These are phyloP conservation scores for Fusarium redolens DNA, from an alignment of 2,329 filamentous ascomycete species.

Conservation along the genomic window DNA sequence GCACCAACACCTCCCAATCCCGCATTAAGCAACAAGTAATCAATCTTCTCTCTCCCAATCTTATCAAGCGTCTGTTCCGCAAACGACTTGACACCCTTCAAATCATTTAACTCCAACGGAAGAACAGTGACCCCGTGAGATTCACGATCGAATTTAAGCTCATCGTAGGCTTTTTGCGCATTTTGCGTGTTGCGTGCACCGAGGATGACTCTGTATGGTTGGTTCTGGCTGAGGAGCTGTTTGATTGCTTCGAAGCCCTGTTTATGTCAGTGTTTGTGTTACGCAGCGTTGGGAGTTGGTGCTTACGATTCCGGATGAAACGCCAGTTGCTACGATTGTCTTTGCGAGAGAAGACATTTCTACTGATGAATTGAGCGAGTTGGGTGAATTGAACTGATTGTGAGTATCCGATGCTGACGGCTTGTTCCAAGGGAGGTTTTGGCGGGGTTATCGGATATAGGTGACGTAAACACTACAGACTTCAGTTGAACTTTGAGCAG, in stretches of 20 bases:
- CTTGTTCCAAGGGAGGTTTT: neutral
- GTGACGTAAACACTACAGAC: constrained; percentile 26
- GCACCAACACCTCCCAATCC: constrained; percentile 54
- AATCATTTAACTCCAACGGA: constrained; percentile 60
- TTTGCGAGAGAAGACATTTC: constrained; percentile 56
- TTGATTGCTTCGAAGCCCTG: constrained; percentile 66
- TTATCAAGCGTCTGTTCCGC: constrained; percentile 56
- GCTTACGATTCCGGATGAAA: constrained; percentile 61
- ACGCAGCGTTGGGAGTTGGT: too few relatives aligned
- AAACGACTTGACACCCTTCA: constrained; percentile 59
- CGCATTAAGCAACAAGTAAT: constrained; percentile 64
- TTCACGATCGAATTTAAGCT: constrained; percentile 54
- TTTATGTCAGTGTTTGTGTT: neutral
- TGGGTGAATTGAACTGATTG: neutral
- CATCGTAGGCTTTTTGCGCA: constrained; percentile 56
- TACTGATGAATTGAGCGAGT: neutral
- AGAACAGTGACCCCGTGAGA: constrained; percentile 58
- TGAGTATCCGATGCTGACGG: neutral
- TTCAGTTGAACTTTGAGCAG: neutral
- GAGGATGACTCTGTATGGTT: constrained; percentile 61
- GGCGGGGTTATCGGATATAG: constrained; percentile 41
- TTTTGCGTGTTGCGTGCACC: constrained; percentile 59
- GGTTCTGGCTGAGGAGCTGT: constrained; percentile 58
- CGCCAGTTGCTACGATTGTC: constrained; percentile 63
- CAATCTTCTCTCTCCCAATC: constrained; percentile 56